Percentiles rank a stretch among this genome's conserved stretches.
Conservation (phyloP, 2,329 filamentous ascomycete genomes). For the Magnaporthiopsis incrustans region DNA sequence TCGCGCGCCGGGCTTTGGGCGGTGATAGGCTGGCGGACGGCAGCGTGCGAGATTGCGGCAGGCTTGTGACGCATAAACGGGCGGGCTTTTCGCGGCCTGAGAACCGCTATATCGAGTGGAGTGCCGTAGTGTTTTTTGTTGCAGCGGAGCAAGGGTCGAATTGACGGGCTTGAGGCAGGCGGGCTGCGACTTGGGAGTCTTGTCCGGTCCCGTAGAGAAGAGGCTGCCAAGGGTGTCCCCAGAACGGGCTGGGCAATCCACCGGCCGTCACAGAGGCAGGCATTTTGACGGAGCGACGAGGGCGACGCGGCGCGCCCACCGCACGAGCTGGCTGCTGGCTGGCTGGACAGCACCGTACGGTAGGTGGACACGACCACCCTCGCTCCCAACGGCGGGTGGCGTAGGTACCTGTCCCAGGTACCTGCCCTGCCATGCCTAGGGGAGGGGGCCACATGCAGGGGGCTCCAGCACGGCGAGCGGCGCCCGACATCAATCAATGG, state of each 20-base stretch:
- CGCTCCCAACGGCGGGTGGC: neutral
- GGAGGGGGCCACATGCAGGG: neutral
- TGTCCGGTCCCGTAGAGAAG: neutral
- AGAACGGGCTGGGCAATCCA: neutral
- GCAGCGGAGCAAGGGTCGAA: neutral
- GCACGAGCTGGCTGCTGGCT: neutral
- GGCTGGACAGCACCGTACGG: no score
- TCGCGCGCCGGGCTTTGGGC: neutral
- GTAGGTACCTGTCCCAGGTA: neutral
- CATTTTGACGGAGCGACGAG: neutral
- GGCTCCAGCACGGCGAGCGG: neutral
- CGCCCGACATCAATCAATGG: no score
- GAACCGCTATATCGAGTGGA: neutral
- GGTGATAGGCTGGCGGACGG: constrained; percentile 1
- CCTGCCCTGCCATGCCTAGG: neutral
- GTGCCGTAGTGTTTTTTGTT: neutral
- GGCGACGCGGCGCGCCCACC: neutral
- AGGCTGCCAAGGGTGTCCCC: neutral
- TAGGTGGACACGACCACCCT: no score
- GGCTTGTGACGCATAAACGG: constrained; percentile 1
- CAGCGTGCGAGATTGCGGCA: neutral
- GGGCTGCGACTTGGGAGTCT: neutral
- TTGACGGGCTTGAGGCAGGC: neutral
- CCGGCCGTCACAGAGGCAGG: neutral
- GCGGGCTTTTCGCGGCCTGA: neutral